Conservation (phyloP, 2,329 filamentous ascomycete genomes). For the Dichotomopilus funicola region DNA sequence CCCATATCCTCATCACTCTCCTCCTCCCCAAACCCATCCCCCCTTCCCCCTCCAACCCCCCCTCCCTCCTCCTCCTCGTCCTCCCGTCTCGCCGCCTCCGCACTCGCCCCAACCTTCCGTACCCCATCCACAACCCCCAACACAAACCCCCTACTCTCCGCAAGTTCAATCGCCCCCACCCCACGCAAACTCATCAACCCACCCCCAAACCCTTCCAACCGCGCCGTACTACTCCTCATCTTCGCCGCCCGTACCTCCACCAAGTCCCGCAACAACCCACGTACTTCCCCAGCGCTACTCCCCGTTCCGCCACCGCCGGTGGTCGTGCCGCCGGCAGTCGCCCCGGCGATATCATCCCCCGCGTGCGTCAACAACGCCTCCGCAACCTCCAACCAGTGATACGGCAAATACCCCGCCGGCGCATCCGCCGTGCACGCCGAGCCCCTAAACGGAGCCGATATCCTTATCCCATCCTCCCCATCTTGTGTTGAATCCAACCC, state of each 20-base stretch:
- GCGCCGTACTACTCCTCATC: conserved; percentile 67
- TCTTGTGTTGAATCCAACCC: conserved; percentile 4
- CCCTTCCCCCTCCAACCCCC: conserved; percentile 17
- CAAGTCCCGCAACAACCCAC: conserved; percentile 71
- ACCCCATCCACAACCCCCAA: conserved; percentile 81
- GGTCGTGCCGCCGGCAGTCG: conserved; percentile 20
- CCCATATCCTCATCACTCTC: conserved; percentile 49
- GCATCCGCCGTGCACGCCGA: conserved; percentile 57
- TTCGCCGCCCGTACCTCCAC: conserved; percentile 87
- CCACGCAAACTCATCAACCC: conserved; percentile 65
- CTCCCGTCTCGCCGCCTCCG: conserved; percentile 70
- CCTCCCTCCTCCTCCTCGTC: conserved; percentile 60
- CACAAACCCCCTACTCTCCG: conserved; percentile 79
- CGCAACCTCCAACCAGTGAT: conserved; percentile 90
- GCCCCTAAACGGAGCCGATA: conserved; percentile 71
- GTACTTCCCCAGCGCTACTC: conserved; percentile 57
- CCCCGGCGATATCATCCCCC: conserved; percentile 63
- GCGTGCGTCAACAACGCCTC: conserved; percentile 83
- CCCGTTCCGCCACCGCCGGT: not conserved
- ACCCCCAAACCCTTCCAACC: conserved; percentile 63
- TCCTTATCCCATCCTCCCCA: conserved; percentile 27
- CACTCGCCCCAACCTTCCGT: conserved; percentile 72
- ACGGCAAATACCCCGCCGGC: conserved; percentile 67
- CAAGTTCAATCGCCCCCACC: conserved; percentile 88
- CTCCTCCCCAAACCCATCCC: conserved; percentile 37